These are phyloP conservation scores for Aristolochia contorta DNA, from an alignment of 164 flowering plant genomes.

Conservation along the genomic window DNA sequence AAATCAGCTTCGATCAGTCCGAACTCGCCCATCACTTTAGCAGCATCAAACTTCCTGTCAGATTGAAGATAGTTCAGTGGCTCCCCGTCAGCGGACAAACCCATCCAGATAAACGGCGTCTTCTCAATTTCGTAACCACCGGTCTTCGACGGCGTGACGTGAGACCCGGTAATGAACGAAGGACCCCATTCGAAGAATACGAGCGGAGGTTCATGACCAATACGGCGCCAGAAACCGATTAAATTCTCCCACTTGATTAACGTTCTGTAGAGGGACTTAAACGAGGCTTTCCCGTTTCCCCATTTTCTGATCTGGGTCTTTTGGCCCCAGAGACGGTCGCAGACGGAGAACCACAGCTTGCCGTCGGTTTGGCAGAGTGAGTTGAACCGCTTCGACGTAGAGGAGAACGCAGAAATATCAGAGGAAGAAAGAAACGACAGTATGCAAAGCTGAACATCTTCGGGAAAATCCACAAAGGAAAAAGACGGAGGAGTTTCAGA, in stretches of 20 bases:
- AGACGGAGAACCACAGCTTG: constrained; percentile 61
- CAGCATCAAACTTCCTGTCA: constrained; percentile 28
- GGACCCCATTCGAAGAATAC: constrained; percentile 84
- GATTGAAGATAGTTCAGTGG: constrained; percentile 39
- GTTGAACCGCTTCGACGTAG: constrained; percentile 50
- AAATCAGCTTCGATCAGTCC: constrained; percentile 35
- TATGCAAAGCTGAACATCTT: constrained; percentile 70
- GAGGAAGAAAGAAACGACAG: constrained; percentile 64
- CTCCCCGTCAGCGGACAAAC: constrained; percentile 38
- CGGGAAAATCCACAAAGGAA: constrained; percentile 64
- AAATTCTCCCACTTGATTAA: constrained; percentile 53
- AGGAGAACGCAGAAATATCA: constrained; percentile 53
- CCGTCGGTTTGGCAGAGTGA: constrained; percentile 37
- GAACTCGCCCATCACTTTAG: constrained; percentile 8
- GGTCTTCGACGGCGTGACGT: constrained; percentile 39
- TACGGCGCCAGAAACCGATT: constrained; percentile 83
- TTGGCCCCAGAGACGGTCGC: constrained; percentile 65
- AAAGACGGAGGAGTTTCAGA: constrained; percentile 14
- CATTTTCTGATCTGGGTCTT: constrained; percentile 56
- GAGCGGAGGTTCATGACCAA: constrained; percentile 28
- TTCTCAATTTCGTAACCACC: constrained; percentile 45
- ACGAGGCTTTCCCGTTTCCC: constrained; percentile 44
- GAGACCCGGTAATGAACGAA: constrained; percentile 43
- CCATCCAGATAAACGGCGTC: constrained; percentile 61
- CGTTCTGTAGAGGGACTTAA: constrained; percentile 43